These are phyloP conservation scores for Tricholoma furcatifolium DNA, from an alignment of 768 basidiomycete genomes.

Conservation along the genomic window DNA sequence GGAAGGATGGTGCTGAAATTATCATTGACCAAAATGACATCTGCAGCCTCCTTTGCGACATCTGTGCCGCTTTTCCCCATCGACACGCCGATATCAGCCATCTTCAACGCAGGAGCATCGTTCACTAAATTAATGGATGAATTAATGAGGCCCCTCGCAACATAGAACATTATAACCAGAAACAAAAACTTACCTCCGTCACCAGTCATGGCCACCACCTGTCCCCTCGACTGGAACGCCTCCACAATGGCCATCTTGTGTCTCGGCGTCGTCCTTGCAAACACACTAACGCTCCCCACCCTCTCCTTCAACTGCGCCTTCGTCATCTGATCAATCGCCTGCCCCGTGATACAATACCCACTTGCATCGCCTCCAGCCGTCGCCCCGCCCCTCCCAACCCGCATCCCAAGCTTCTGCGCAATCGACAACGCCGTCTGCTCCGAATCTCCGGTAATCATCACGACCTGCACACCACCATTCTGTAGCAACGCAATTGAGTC, in stretches of 20 bases:
- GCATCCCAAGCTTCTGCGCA: conserved; percentile 80
- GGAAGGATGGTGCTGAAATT: conserved; percentile 94
- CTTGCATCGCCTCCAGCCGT: conserved; percentile 41
- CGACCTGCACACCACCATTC: conserved; percentile 87
- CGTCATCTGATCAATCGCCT: conserved; percentile 81
- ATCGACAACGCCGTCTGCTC: conserved; percentile 90
- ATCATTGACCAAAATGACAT: conserved; percentile 96
- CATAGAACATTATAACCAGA: not conserved
- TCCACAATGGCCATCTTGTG: conserved; percentile 98
- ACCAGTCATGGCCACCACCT: conserved; percentile 96
- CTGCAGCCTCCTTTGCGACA: conserved; percentile 97
- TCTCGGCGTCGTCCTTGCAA: conserved; percentile 92
- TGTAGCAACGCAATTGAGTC: conserved; percentile 83
- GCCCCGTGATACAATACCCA: conserved; percentile 69
- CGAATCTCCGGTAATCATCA: conserved; percentile 98
- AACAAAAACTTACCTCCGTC: conserved; percentile 70
- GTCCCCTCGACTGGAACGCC: conserved; percentile 87
- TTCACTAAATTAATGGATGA: conserved; percentile 61
- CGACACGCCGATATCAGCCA: conserved; percentile 96
- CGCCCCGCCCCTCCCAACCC: conserved; percentile 60
- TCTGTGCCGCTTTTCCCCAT: conserved; percentile 99
- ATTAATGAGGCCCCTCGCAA: conserved; percentile 1
- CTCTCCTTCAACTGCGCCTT: conserved; percentile 79
- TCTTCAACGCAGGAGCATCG: conserved; percentile 94
- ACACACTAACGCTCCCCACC: conserved; percentile 82